phyloP scores from a whole-genome alignment of 1,284 basidiomycete genomes.

The Baeospora myosura region DNA sequence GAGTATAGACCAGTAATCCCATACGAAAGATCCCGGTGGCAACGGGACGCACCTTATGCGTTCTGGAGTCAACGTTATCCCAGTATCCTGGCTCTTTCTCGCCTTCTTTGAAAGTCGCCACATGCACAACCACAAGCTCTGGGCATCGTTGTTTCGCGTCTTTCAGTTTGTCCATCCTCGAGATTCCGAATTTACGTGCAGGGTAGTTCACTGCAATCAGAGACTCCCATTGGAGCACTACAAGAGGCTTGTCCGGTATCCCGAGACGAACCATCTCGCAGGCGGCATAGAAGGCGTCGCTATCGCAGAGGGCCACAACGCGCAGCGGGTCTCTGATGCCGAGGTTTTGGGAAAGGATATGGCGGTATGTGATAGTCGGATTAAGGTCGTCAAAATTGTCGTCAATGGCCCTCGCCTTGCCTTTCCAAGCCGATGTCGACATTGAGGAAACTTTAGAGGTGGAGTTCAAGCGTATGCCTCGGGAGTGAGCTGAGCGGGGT shows the following conservation, averaged over 20 bases:
- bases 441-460: not conserved
- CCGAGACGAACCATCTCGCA: conserved; percentile 85
- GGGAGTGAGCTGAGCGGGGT: not conserved
- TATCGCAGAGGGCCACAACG: conserved; percentile 86
- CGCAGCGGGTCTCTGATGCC: conserved; percentile 66
- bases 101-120: conserved; percentile 91
- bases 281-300: conserved; percentile 88
- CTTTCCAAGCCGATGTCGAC: conserved; percentile 28
- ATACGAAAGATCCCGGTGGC: too few species aligned
- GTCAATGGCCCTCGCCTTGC: conserved; percentile 40
- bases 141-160: conserved; percentile 87
- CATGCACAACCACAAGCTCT: conserved; percentile 80
- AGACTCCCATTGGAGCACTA: conserved; percentile 89
- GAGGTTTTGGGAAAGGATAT: conserved; percentile 54
- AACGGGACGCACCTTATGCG: conserved; percentile 82
- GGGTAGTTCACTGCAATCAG: conserved; percentile 95
- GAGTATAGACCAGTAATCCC: conserved; percentile 4
- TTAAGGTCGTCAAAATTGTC: conserved; percentile 51
- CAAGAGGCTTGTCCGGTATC: conserved; percentile 69
- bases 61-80: conserved; percentile 77
- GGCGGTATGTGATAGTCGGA: conserved; percentile 67
- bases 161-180: conserved; percentile 70
- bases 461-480: conserved; percentile 1
- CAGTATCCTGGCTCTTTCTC: conserved; percentile 85
- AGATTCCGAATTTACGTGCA: conserved; percentile 84